Conservation (phyloP, 371 early-diverging fungal species). For the Mycotypha africana region DNA sequence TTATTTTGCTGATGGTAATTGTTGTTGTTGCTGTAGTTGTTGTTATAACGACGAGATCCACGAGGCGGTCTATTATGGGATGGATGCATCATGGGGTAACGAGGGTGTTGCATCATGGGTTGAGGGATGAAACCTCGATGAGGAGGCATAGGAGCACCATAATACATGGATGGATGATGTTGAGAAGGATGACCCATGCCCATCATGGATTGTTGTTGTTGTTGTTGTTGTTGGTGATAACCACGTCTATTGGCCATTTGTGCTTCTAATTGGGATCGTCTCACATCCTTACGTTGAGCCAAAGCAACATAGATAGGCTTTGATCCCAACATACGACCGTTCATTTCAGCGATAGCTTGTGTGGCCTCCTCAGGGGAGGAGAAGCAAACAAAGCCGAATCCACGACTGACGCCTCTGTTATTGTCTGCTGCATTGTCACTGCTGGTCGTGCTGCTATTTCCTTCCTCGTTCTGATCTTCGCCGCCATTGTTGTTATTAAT, state of each 20-base stretch:
- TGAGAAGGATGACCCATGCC: constrained; percentile 22
- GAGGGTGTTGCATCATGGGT: constrained; percentile 46
- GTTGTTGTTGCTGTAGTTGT: constrained; percentile 5
- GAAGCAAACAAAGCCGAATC: constrained; percentile 78
- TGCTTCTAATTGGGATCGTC: constrained; percentile 74
- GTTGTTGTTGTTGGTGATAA: too few relatives aligned
- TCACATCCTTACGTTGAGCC: constrained; percentile 87
- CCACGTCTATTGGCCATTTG: constrained; percentile 78
- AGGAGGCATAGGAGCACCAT: constrained; percentile 42
- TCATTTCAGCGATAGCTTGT: constrained; percentile 76
- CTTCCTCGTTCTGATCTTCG: constrained; percentile 86
- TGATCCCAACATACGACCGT: constrained; percentile 70
- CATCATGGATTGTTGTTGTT: too few relatives aligned
- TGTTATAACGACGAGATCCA: constrained; percentile 18
- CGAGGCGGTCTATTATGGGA: constrained; percentile 24
- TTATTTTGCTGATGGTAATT: too few relatives aligned
- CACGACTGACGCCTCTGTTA: constrained; percentile 50
- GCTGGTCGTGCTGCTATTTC: constrained; percentile 95
- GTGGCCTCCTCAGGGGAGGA: constrained; percentile 73
- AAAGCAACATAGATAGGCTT: constrained; percentile 92
- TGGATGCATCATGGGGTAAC: constrained; percentile 29
- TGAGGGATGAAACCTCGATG: constrained; percentile 57
- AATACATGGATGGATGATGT: constrained; percentile 27
- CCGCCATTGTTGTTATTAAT: too few relatives aligned
- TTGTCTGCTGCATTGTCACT: constrained; percentile 97